A percentile compares a stretch with the other conserved stretches of the same genome.
Evolutionary conservation across 768 basidiomycete species (phyloP).

Genomic region (Mycena floridula): DNA sequence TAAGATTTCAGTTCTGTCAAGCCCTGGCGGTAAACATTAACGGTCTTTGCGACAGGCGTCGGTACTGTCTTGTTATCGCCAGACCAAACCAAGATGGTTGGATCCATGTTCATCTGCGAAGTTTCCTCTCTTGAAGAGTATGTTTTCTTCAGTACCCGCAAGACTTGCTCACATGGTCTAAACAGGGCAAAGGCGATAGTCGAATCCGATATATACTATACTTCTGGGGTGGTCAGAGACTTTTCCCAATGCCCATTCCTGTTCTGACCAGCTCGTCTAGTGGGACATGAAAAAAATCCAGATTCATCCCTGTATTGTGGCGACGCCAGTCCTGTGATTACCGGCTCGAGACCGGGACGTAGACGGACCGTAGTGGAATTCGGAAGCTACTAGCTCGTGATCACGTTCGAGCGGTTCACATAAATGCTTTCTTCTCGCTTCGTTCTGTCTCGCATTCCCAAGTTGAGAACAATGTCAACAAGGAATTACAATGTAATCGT

Average conservation of each 20-base stretch:
- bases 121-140: conserved; percentile 31
- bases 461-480: conserved; percentile 1
- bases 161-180: neutral
- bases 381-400: conserved; percentile 2
- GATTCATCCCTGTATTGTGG: neutral
- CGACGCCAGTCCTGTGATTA: no score
- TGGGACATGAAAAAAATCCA: neutral
- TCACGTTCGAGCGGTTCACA: conserved; percentile 11
- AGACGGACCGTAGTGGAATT: neutral
- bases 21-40: neutral
- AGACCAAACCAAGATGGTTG: conserved; percentile 37
- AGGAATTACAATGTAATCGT: conserved; percentile 36
- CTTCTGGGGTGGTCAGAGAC: conserved; percentile 12
- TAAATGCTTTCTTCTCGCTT: neutral
- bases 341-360: no score
- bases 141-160: neutral
- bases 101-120: conserved; percentile 37
- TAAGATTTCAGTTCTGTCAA: conserved; percentile 15
- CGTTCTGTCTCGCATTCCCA: neutral
- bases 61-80: conserved; percentile 33
- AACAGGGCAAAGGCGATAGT: conserved; percentile 7
- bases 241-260: neutral
- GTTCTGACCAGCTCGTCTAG: neutral
- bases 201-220: conserved; percentile 14
- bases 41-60: conserved; percentile 22